These are phyloP conservation scores for Ambrosiella cleistominuta DNA, from an alignment of 2,329 filamentous ascomycete genomes.

Conservation along the genomic window DNA sequence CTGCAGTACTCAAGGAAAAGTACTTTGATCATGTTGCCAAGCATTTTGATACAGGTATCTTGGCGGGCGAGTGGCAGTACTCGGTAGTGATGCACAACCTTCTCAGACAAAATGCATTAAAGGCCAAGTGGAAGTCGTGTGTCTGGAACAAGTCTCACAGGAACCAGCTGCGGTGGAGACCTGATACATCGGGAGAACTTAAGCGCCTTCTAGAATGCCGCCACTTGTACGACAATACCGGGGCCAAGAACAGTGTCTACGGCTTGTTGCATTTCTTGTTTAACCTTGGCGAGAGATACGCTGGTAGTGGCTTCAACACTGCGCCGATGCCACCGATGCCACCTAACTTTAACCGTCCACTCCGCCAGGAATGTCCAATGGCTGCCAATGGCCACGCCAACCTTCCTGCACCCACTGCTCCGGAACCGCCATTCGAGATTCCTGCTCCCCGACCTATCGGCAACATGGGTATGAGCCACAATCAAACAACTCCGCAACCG, in stretches of 20 bases:
- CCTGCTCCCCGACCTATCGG: slow-evolving; percentile 1
- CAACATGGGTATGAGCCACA: not conserved
- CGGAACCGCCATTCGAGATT: slow-evolving; percentile 8
- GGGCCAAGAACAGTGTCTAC: slow-evolving; percentile 6
- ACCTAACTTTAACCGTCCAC: slow-evolving; percentile 13
- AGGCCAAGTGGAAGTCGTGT: slow-evolving; percentile 28
- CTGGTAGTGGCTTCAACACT: slow-evolving; percentile 21
- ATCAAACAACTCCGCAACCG: not conserved
- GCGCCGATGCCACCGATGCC: slow-evolving; percentile 15
- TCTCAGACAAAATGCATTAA: slow-evolving; percentile 26
- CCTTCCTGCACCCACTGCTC: slow-evolving; percentile 2
- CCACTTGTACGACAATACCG: slow-evolving; percentile 25
- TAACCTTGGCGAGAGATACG: slow-evolving; percentile 23
- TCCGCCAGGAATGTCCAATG: slow-evolving; percentile 14
- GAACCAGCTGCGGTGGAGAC: slow-evolving; percentile 24
- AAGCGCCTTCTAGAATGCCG: slow-evolving; percentile 29
- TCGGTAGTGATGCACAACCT: slow-evolving; percentile 27
- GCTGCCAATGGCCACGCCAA: slow-evolving; percentile 9
- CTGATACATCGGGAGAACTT: slow-evolving; percentile 26
- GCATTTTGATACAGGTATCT: slow-evolving; percentile 27
- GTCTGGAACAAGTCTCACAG: slow-evolving; percentile 29
- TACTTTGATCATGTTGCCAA: slow-evolving; percentile 31
- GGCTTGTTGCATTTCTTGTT: slow-evolving; percentile 27
- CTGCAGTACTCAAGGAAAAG: slow-evolving; percentile 23
- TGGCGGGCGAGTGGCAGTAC: slow-evolving; percentile 28